Evolutionary conservation across 768 basidiomycete genomes (phyloP), one percentile per base, ranked within the genome.

Genomic region (Daedaleopsis sinensis): DNA sequence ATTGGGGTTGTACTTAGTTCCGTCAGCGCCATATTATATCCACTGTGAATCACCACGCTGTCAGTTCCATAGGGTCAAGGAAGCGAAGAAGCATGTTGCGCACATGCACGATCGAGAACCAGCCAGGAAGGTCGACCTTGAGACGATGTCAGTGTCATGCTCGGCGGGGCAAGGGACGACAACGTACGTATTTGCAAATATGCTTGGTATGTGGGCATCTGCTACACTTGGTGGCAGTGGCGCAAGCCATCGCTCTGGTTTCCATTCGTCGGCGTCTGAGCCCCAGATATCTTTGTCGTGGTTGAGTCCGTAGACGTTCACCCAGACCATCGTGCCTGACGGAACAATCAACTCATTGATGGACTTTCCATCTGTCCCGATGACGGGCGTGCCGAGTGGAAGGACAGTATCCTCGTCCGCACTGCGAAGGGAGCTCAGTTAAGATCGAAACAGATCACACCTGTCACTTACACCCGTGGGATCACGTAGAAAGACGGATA

Each of bases 181-280:
- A 32, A 32, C 27, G 21, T 47, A 58, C 62, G 32, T 36, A 16
- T 58, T 42, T 9, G 62, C 43, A 21, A 38, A 58, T 5, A 58
- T 36, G 11, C 61, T 47, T 3, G 56, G 61, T 3, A 58, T 51
- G 6, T 50, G 51, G 19, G 56, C 57, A 15, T 58, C 52, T 13
- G 52, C 13, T 16, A 59, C 42, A 12, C 24, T 51, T 15, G 35
- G 32, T 5, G 62, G 62, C 1, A 63, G 49, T 10, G 62, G 62
- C 21, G 36, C 15, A 5, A 63, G 43, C 62, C 62, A 63, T 16
- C 62, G 62, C 48, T 63, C 62, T 16, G 62, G 62, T 18, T 51
- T 43, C 57, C 57, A 63, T 49, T 55, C 62, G 15, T 4, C 35
- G 3, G 53, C 52, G 48, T 58, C 62, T 1, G 52, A 21, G 13